Conservation (phyloP, 208 protist genomes). For the Leishmania aethiopica region DNA sequence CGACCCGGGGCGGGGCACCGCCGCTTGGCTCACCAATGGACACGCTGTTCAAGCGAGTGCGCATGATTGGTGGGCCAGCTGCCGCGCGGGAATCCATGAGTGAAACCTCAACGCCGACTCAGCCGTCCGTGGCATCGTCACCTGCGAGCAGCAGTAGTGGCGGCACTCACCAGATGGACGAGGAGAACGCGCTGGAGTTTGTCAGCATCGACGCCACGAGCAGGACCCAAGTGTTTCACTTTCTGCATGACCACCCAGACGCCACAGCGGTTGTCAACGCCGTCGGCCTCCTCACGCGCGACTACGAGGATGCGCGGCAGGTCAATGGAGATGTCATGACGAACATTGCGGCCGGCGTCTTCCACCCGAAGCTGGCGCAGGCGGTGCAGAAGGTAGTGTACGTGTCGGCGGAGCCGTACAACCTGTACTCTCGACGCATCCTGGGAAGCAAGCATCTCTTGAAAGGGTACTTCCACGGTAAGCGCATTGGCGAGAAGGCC, state of each 20-base stretch:
- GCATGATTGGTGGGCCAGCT: conserved; percentile 39
- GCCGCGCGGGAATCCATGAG: conserved; percentile 38
- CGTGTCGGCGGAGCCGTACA: conserved; percentile 71
- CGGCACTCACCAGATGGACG: conserved; percentile 1
- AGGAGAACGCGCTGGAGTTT: conserved; percentile 60
- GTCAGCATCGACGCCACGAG: conserved; percentile 69
- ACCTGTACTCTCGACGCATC: conserved; percentile 40
- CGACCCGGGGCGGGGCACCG: conserved; percentile 61
- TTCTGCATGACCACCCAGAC: conserved; percentile 83
- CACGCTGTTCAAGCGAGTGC: conserved; percentile 37
- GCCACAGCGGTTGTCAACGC: conserved; percentile 68
- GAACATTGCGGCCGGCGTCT: conserved; percentile 78
- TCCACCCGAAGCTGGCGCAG: conserved; percentile 43
- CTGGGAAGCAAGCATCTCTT: conserved; percentile 46
- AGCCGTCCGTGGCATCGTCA: not conserved
- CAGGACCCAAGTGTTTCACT: conserved; percentile 67
- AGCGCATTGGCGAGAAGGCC: conserved; percentile 69
- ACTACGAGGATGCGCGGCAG: conserved; percentile 67
- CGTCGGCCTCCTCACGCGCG: conserved; percentile 65
- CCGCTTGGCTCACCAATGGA: conserved; percentile 42
- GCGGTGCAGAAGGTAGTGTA: conserved; percentile 67
- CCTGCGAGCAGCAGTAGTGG: conserved; percentile 2
- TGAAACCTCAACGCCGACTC: not conserved
- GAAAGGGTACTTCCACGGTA: conserved; percentile 88
- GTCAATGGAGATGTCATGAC: conserved; percentile 79